Evolutionary conservation across 83 land plant genomes (phyloP).

Genomic region (Diphasiastrum complanatum): DNA sequence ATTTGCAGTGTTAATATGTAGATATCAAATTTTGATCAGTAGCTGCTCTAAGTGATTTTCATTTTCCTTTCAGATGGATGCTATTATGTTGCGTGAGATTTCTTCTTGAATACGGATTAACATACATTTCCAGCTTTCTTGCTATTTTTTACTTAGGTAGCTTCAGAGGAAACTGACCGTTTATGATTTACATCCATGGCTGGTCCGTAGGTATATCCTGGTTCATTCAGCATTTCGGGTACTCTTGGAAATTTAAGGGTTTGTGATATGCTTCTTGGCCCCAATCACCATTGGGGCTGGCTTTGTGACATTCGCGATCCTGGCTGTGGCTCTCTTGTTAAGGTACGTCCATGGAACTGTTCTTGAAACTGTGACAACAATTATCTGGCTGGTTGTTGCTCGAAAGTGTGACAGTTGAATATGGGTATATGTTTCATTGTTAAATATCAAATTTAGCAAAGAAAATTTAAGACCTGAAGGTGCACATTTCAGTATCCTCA

Average conservation of each 20-base stretch:
- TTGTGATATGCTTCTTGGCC: conserved; percentile 74
- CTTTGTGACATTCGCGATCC: conserved; percentile 86
- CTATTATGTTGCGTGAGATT: conserved; percentile 1
- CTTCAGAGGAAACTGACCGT: background rate
- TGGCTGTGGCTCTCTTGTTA: conserved; percentile 79
- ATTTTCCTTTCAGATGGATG: background rate
- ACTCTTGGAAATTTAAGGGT: conserved; percentile 79
- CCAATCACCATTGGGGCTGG: conserved; percentile 89
- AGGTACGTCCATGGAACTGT: conserved; percentile 41
- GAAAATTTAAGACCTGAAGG: no score
- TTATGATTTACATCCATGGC: background rate
- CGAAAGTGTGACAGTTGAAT: no score
- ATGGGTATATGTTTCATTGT: no score
- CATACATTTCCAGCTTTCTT: background rate
- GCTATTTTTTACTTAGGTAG: background rate
- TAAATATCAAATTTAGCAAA: no score
- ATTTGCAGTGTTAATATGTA: no score
- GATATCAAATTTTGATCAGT: no score
- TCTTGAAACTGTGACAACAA: no score
- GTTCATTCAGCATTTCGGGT: conserved; percentile 75
- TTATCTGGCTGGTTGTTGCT: no score
- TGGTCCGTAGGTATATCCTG: conserved; percentile 66
- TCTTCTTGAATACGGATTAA: background rate
- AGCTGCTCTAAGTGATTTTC: no score
- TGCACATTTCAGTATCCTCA: no score